A percentile compares a stretch with the other conserved stretches of the same genome.
Conservation (phyloP, 495 filamentous ascomycete species). For the Lasiosphaeris hirsuta region DNA sequence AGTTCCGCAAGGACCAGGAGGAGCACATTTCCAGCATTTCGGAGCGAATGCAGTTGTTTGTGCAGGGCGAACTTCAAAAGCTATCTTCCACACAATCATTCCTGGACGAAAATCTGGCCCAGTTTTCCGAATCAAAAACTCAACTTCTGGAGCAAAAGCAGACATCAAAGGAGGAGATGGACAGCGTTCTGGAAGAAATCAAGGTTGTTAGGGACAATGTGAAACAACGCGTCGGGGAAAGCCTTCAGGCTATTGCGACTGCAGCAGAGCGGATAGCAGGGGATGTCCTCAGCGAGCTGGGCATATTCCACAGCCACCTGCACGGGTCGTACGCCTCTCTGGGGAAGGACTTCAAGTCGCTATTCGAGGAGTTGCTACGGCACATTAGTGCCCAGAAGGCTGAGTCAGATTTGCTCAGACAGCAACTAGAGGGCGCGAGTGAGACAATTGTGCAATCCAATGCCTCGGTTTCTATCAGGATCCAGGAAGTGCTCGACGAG, state of each 20-base stretch:
- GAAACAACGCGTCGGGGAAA: conserved; percentile 79
- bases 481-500: conserved; percentile 71
- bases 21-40: conserved; percentile 63
- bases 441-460: conserved; percentile 62
- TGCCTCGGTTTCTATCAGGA: conserved; percentile 56
- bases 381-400: conserved; percentile 73
- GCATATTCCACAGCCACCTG: conserved; percentile 76
- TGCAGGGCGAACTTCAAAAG: conserved; percentile 65
- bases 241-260: conserved; percentile 75
- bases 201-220: conserved; percentile 82
- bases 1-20: conserved; percentile 67
- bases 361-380: conserved; percentile 75
- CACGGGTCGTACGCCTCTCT: conserved; percentile 83
- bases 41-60: conserved; percentile 66
- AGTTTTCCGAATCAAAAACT: conserved; percentile 62
- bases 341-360: conserved; percentile 79
- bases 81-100: conserved; percentile 63
- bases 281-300: conserved; percentile 85
- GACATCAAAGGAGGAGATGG: conserved; percentile 80
- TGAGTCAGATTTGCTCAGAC: conserved; percentile 68
- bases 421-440: conserved; percentile 66
- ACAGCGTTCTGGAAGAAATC: conserved; percentile 86
- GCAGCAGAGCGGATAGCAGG: conserved; percentile 85
- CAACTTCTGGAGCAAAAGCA: conserved; percentile 66
- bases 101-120: conserved; percentile 60